These are phyloP conservation scores for Papilionanthe hybrid DNA, from an alignment of 116 monocot species.

Conservation along the genomic window DNA sequence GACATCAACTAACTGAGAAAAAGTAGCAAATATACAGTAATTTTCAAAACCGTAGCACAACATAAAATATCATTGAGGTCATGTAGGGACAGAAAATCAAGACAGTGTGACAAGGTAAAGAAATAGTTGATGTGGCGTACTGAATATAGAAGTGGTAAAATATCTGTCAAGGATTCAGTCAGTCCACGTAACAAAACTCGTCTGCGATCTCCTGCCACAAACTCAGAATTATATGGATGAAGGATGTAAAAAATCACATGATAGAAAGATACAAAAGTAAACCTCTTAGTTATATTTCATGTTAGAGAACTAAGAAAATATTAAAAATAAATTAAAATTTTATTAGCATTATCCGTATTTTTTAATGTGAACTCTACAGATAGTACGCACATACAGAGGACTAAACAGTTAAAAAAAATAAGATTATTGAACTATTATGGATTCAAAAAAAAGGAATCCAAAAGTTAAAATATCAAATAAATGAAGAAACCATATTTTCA, in stretches of 20 bases:
- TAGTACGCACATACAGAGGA: neutral
- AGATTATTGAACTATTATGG: neutral
- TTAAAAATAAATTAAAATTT: neutral
- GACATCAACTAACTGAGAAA: neutral
- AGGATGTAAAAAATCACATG: neutral
- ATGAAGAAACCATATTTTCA: no score
- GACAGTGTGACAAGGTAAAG: neutral
- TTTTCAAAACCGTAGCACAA: neutral
- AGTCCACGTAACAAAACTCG: slow-evolving; percentile 78
- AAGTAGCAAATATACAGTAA: neutral
- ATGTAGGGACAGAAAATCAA: neutral
- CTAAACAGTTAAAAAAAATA: neutral
- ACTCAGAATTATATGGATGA: neutral
- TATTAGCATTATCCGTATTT: neutral
- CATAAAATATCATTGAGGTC: neutral
- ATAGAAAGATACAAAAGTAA: neutral
- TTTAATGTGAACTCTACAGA: neutral
- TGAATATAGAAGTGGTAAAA: slow-evolving; percentile 78
- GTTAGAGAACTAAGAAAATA: neutral
- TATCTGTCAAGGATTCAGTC: slow-evolving; percentile 80
- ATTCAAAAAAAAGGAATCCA: neutral
- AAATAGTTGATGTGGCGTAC: slow-evolving; percentile 35
- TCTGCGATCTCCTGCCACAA: slow-evolving; percentile 70
- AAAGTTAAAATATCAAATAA: neutral
- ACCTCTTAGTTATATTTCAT: neutral